Base-by-base conservation (phyloP, 768 basidiomycete genomes). In the Pleurotus djamor region DNA sequence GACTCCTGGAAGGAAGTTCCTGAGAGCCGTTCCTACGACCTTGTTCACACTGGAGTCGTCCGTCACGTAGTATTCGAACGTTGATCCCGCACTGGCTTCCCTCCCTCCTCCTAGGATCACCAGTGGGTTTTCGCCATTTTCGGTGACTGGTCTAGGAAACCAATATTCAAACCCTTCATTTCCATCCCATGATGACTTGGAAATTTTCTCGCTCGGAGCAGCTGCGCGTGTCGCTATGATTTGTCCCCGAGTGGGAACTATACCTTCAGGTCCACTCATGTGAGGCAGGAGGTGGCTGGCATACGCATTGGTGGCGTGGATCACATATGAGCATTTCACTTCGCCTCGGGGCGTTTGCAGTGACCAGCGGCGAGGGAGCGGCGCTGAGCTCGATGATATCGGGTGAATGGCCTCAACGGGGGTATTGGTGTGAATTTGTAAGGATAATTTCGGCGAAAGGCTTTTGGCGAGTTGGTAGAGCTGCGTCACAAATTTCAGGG, bases 271-370 rank as follows among this genome's bases (percentile, higher is more conserved):
- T 0, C 86, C 84, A 6, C 76, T 64, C 33, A 94, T 68, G 59
- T 85, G 81, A 0, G 91, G 89, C n/a, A 97, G 76, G 38, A 96
- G 81, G 64, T 89, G 80, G 3, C 87, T 83, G 9, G 87, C 83
- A 61, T 96, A 95, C 0, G 77, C 95, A 65, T 97, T 97, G 8
- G 92, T 95, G 0, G 92, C 92, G 67, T 95, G 92, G 4, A 97
- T 75, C 47, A 96, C 82, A 60, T 86, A 84, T 16, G 76, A 71
- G 62, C 89, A 86, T 4, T 68, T 44, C 17, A 94, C 69, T 1
- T 66, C 63, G 1, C 94, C 93, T n/a, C 92, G 82, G 0, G 86
- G 80, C 0, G 93, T 95, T 4, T 68, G 63, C 10, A 91, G 69
- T 0, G 66, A 66, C 88, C 88, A 91, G 2, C 75, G 74, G 10